Evolutionary conservation across 1,139 yeast species (phyloP).

Genomic region (Suhomyces coccinellae): DNA sequence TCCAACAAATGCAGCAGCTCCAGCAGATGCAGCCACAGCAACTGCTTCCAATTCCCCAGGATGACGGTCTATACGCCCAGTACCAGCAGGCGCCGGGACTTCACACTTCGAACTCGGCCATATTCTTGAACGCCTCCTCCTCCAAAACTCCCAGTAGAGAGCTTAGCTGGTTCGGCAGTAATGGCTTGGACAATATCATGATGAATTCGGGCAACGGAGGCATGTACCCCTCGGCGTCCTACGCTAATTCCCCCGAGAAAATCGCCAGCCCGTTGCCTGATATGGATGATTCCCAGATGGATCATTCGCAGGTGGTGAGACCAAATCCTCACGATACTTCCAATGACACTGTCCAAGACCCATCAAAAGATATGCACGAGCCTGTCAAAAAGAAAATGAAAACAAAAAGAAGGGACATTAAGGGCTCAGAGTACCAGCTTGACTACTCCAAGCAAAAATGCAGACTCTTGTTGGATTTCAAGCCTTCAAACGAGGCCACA

Average conservation of each 20-base stretch:
- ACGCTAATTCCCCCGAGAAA: constrained; percentile 7
- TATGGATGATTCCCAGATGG: neutral
- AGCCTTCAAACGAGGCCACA: constrained; percentile 14
- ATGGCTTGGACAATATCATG: constrained; percentile 7
- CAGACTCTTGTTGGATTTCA: constrained; percentile 30
- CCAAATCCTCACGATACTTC: neutral
- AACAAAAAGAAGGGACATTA: constrained; percentile 10
- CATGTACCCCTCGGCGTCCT: constrained; percentile 2
- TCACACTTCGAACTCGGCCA: constrained; percentile 6
- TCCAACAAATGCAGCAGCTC: constrained; percentile 2
- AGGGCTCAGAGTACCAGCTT: constrained; percentile 11
- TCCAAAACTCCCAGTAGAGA: constrained; percentile 9
- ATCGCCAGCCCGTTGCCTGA: constrained; percentile 6
- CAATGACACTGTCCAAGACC: neutral
- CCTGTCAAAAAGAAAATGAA: constrained; percentile 11
- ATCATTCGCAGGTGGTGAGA: neutral
- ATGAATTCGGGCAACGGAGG: neutral
- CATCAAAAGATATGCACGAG: neutral
- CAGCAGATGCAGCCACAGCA: constrained; percentile 5
- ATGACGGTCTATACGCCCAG: constrained; percentile 7
- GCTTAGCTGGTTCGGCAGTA: constrained; percentile 9
- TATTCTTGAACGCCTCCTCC: constrained; percentile 5
- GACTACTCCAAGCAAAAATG: constrained; percentile 18
- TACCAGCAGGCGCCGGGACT: constrained; percentile 6
- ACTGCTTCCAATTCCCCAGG: constrained; percentile 2